A percentile compares a stretch with the other conserved stretches of the same genome.
Evolutionary conservation across 371 early-diverging fungal genomes (phyloP).

Genomic region (Smittium culicis): DNA sequence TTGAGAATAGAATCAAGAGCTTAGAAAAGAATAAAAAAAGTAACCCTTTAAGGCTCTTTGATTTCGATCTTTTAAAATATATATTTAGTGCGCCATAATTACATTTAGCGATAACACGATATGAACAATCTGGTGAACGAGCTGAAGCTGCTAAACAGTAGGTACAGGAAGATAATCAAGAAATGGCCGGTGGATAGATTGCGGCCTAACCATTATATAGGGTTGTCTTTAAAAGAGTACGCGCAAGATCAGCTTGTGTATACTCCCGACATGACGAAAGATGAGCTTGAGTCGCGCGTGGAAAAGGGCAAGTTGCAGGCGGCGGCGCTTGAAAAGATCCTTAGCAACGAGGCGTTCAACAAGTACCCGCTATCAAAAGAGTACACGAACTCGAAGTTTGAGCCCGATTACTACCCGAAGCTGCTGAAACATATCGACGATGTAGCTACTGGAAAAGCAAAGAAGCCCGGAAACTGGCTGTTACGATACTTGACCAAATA

Average conservation of each 20-base stretch:
- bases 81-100: too few species aligned
- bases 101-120: neutral
- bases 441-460: slow-evolving; percentile 4
- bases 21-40: too few species aligned
- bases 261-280: neutral
- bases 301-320: neutral
- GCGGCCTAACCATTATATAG: neutral
- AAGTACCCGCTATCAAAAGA: neutral
- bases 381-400: neutral
- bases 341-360: neutral
- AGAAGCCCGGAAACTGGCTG: slow-evolving; percentile 9
- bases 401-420: slow-evolving; percentile 1
- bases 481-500: neutral
- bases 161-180: neutral
- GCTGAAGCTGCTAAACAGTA: neutral
- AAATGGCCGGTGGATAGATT: slow-evolving; percentile 7
- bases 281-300: neutral
- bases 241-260: neutral
- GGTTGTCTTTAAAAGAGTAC: neutral
- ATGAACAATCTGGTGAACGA: neutral
- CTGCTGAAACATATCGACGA: neutral
- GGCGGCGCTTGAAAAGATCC: neutral
- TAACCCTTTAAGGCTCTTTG: too few species aligned
- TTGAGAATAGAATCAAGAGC: too few species aligned
- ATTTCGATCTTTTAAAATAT: too few species aligned